A percentile compares a stretch with the other conserved stretches of the same genome.
These are phyloP conservation scores for Tremella mesenterica DNA, from an alignment of 768 basidiomycete species.

Conservation along the genomic window DNA sequence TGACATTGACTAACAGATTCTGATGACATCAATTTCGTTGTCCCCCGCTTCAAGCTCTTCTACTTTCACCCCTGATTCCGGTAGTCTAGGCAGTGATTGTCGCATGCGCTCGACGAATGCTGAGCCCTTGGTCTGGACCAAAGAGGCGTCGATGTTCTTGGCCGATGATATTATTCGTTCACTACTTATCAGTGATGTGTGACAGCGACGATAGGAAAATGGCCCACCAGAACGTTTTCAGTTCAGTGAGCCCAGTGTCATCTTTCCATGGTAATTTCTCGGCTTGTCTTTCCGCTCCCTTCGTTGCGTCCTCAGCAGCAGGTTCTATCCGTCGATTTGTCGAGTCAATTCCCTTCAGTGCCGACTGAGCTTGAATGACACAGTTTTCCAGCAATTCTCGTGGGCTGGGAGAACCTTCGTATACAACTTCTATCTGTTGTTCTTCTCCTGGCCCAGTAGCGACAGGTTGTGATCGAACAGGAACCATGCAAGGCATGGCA, in stretches of 20 bases:
- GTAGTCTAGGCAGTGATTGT: conserved; percentile 64
- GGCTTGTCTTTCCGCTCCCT: conserved; percentile 49
- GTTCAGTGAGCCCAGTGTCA: conserved; percentile 59
- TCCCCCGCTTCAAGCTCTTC: conserved; percentile 51
- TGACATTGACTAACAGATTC: background rate
- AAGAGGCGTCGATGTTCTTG: conserved; percentile 73
- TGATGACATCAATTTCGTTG: background rate
- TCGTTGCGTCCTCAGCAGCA: conserved; percentile 43
- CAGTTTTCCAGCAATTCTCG: conserved; percentile 85
- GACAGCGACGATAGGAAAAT: background rate
- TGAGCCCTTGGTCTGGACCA: conserved; percentile 81
- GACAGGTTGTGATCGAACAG: background rate
- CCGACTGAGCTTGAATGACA: conserved; percentile 85
- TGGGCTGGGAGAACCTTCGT: conserved; percentile 84
- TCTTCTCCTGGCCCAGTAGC: conserved; percentile 2
- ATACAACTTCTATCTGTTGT: conserved; percentile 51
- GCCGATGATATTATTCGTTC: conserved; percentile 74
- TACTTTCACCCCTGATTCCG: conserved; percentile 56
- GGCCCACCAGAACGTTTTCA: conserved; percentile 63
- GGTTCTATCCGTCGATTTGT: background rate
- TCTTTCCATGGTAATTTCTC: conserved; percentile 59
- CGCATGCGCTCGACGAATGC: conserved; percentile 73
- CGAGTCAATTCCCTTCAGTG: conserved; percentile 68
- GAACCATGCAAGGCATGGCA: conserved; percentile 73
- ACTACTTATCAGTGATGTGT: conserved; percentile 21